Base-by-base conservation (phyloP, 2,329 filamentous ascomycete species). In the Sporothrix euskadiensis region DNA sequence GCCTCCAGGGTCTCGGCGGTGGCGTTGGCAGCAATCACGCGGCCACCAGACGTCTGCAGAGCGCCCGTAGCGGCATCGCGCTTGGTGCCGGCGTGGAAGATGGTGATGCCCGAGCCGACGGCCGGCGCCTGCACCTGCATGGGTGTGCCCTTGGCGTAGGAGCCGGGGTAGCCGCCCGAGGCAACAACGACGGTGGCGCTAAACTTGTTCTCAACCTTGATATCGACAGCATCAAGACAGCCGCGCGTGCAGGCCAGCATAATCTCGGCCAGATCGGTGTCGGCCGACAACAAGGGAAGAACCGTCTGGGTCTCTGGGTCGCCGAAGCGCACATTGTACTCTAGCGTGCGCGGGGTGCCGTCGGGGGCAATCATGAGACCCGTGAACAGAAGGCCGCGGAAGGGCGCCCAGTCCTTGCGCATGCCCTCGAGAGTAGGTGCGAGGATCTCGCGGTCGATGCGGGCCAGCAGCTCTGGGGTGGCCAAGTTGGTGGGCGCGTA, bases 101-200 rank as follows among this genome's bases (percentile, higher is more conserved):
- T 89, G 75, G 92, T 90, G 75, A 88, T 91, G 75, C 85, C 84
- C 69, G 81, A 81, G n/a, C 83, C 85, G 2, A 81, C 76, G 69
- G 82, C 85, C 72, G 83, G 83, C 30, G 80, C 77, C 22, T 81
- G 79, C 12, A 91, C 84, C 69, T 80, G 82, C 82, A 87, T 91
- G 77, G 82, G 84, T 59, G 83, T 92, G 72, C 93, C 94, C 84
- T 97, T 97, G 71, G 88, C 87, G 81, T 98, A 98, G 0, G 89
- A 85, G 72, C 91, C 92, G 5, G 96, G 96, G 80, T 99, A 99
- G 3, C 96, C 96, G 30, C 91, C 93, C 9, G 96, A 92, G 71
- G 95, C 94, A 22, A 97, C 91, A n/a, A 98, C 94, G 47, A 99
- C 94, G 1, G 95, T 98, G 35, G 94, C 92, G 75, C 94, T 94